Base-by-base conservation (phyloP, 1,139 yeast species). In the Hyphopichia khmerensis region DNA sequence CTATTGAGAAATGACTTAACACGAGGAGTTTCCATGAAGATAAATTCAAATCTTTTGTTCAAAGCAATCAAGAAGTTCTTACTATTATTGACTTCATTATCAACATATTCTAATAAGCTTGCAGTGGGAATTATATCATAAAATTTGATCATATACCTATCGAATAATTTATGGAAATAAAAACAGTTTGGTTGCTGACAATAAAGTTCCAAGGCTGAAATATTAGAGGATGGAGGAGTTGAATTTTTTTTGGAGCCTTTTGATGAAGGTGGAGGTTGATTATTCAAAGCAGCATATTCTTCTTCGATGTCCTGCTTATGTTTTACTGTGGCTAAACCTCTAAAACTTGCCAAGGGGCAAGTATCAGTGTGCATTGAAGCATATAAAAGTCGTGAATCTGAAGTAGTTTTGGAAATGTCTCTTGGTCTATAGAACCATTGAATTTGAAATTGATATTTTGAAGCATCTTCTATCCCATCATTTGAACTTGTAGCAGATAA, bases 361-460 rank as follows among this genome's bases (percentile, higher is more conserved):
- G 80, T 67, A 59, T 89, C 97, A 21, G 89, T 78, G 57, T 91
- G 96, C 84, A 90, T 80, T 0, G 97, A 87, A 1, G 95, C 93
- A 58, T 74, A 89, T 4, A 93, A 67, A 40, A 87, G 64, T 44
- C 99, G 72, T 3, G 96, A 77, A 59, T 90, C 96, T 5, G 72
- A 62, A 1, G 86, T 72, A 32, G 78, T 74, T 47, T 82, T 78
- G 42, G 85, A 82, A 36, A 91, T 84, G 59, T 90, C 98, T 47
- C 95, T 69, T 0, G 96, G 95, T 39, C 99, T 72, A 58, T 90
- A 89, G 59, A 85, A 85, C 98, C 98, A 91, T 65, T 91, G 95
- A 50, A 93, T 82, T 46, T 82, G 83, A 50, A 89, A 81, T 48
- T 67, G 62, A 56, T 71, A 84, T 41, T 76, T 72, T 31, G 69